Base-by-base conservation (phyloP, 345 rosid genomes). In the Schrenkiella parvula region DNA sequence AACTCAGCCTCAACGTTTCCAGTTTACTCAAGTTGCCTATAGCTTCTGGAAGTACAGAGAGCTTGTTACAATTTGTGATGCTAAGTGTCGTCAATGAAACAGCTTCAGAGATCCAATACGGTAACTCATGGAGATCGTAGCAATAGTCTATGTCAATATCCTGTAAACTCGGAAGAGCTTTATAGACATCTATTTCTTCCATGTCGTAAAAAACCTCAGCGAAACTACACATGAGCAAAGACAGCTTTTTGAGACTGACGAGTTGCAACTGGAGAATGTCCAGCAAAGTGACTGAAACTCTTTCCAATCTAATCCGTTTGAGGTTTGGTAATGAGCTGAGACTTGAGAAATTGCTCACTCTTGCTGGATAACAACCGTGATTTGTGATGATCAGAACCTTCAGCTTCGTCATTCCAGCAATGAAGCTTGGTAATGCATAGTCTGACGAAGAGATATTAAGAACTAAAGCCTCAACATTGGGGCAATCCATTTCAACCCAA, bases 21-120 rank as follows among this genome's bases (percentile, higher is more conserved):
- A 23, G 3, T 3, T 23, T 23, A 23, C 25, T 23, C 2, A 23
- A 23, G 25, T 23, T 23, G 4, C 79, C 79, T 0, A 87, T 78
- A 47, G 26, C 73, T 28, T 67, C 65, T 1, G 89, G 89, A 57
- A 89, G 71, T 28, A 19, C 2, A 2, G 63, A 15, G 22, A 89
- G 66, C 28, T 83, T 81, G 38, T 78, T 84, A 64, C 92, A 89
- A 32, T 84, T 79, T 52, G 85, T 83, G 82, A 88, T 80, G 79
- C 69, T 79, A 8, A 83, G 82, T 22, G 77, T 86, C 70, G 64
- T 67, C 67, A 88, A 62, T 14, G 77, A 48, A 66, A 32, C 35
- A 48, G 78, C 28, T 5, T 68, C 66, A 50, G 75, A 83, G 0
- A 84, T 17, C 60, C 79, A 74, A 18, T 26, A 66, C 0, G 87